phyloP scores from a whole-genome alignment of 495 filamentous ascomycete species.

The Penicillium robsamsonii region DNA sequence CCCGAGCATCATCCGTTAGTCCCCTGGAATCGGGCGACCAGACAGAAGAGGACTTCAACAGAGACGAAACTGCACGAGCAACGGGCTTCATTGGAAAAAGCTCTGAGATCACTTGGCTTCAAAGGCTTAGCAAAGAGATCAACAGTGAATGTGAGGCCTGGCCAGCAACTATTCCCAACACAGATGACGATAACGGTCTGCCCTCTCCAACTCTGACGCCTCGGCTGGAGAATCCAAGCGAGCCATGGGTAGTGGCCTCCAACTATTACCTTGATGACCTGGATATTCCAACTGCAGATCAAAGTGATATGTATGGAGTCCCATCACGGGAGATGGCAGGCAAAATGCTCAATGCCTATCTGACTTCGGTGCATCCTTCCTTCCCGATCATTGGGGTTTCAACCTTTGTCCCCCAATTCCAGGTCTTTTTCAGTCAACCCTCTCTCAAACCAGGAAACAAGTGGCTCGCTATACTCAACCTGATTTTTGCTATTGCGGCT shows the following conservation, averaged over 20 bases:
- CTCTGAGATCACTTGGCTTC: constrained; percentile 60
- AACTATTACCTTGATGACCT: constrained; percentile 53
- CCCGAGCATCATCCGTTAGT: constrained; percentile 34
- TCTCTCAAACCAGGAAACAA: constrained; percentile 39
- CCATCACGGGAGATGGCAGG: constrained; percentile 53
- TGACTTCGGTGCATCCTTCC: constrained; percentile 56
- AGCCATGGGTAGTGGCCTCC: constrained; percentile 31
- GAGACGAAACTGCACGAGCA: constrained; percentile 42
- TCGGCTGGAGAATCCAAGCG: constrained; percentile 25
- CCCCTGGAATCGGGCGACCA: constrained; percentile 53
- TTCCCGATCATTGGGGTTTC: constrained; percentile 59
- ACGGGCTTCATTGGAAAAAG: constrained; percentile 61
- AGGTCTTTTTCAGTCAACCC: constrained; percentile 44
- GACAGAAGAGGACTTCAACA: constrained; percentile 59
- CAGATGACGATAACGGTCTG: constrained; percentile 23
- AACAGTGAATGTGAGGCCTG: constrained; percentile 30
- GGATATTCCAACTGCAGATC: constrained; percentile 42
- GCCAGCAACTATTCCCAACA: constrained; percentile 15
- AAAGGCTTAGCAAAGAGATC: constrained; percentile 41
- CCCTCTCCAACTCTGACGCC: constrained; percentile 32
- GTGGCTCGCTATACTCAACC: constrained; percentile 60
- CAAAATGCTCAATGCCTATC: constrained; percentile 55
- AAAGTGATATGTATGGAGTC: constrained; percentile 48
- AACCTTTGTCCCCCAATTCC: constrained; percentile 53
- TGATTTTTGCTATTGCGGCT: constrained; percentile 61